These are phyloP conservation scores for Eucalyptus leucophloia DNA, from an alignment of 345 rosid genomes.

Conservation along the genomic window DNA sequence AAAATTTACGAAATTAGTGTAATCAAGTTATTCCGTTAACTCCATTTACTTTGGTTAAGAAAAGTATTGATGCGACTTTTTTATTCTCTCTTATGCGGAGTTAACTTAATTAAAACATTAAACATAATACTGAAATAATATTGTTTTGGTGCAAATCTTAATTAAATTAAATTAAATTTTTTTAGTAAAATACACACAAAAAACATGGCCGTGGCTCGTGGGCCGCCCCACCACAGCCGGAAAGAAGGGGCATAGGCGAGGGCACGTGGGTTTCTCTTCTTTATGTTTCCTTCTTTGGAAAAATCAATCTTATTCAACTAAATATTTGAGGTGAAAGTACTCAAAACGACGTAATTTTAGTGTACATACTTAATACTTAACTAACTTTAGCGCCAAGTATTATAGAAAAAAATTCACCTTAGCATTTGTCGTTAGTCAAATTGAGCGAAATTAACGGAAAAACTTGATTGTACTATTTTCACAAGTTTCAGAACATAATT, in stretches of 20 bases:
- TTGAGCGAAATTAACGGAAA: fast-evolving
- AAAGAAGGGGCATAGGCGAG: background rate
- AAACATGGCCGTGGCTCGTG: background rate
- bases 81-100: background rate
- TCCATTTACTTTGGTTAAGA: too few relatives aligned
- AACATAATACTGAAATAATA: too few relatives aligned
- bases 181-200: background rate
- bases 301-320: background rate
- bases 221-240: background rate
- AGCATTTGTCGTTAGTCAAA: too few relatives aligned
- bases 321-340: too few relatives aligned
- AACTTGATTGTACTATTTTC: fast-evolving
- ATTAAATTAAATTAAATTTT: too few relatives aligned
- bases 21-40: too few relatives aligned
- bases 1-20: too few relatives aligned
- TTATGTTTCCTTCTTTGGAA: background rate
- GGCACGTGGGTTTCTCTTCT: background rate
- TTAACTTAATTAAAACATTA: background rate
- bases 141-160: background rate
- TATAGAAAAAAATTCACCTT: too few relatives aligned
- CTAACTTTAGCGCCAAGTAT: too few relatives aligned
- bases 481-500: too few relatives aligned
- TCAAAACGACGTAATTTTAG: too few relatives aligned
- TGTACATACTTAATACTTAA: too few relatives aligned
- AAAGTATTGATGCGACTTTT: background rate